Conservation (phyloP, 164 flowering plant species). For the Liquidambar formosana region DNA sequence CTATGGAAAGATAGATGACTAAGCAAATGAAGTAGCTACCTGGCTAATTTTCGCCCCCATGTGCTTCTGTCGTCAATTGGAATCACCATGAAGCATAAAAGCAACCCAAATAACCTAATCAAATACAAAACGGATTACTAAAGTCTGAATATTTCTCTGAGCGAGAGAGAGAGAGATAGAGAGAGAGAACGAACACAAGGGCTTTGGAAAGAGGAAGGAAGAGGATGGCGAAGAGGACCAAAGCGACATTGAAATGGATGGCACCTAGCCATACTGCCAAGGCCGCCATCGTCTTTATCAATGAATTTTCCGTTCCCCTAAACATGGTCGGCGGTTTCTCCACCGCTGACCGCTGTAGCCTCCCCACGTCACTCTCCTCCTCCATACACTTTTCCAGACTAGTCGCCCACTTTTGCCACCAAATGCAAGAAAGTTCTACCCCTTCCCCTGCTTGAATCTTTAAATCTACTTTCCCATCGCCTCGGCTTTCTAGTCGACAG, state of each 20-base stretch:
- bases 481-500: too few species aligned
- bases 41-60: conserved; percentile 53
- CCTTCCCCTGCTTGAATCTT: too few species aligned
- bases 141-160: not conserved
- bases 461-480: too few species aligned
- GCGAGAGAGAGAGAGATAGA: not conserved
- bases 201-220: conserved; percentile 51
- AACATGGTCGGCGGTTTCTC: conserved; percentile 27
- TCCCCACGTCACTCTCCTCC: not conserved
- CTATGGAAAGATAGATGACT: too few species aligned
- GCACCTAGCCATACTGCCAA: conserved; percentile 66
- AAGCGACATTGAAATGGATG: conserved; percentile 46
- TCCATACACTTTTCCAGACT: too few species aligned
- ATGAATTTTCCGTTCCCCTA: conserved; percentile 23
- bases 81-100: conserved; percentile 50
- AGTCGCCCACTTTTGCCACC: not conserved
- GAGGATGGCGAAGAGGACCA: conserved; percentile 46
- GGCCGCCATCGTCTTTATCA: conserved; percentile 35
- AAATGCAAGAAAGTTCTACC: too few species aligned
- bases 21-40: conserved; percentile 28
- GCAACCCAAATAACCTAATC: conserved; percentile 64
- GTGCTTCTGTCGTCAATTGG: conserved; percentile 62
- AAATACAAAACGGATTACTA: not conserved
- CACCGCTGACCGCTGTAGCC: not conserved
- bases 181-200: conserved; percentile 38